phyloP scores from a whole-genome alignment of 148 eudicot species.

The Cornus florida region DNA sequence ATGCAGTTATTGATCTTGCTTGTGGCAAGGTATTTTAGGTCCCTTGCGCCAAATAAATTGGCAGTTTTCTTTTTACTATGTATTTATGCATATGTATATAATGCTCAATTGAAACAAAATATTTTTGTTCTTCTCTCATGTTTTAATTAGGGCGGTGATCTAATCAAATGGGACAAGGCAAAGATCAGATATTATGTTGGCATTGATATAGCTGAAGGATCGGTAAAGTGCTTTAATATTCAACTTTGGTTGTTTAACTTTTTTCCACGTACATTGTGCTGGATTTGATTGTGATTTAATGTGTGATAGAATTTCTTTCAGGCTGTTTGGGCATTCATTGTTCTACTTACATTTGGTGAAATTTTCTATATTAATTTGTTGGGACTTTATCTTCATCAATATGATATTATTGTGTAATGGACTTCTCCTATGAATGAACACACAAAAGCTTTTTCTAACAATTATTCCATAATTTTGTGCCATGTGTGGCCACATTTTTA shows the following conservation, averaged over 20 bases:
- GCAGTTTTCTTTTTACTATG: neutral
- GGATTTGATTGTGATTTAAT: neutral
- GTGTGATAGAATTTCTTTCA: neutral
- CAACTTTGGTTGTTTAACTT: neutral
- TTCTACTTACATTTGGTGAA: neutral
- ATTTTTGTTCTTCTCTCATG: constrained; percentile 1
- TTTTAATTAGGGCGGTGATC: constrained; percentile 80
- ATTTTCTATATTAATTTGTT: too few relatives aligned
- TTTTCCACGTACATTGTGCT: neutral
- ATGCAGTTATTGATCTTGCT: constrained; percentile 97
- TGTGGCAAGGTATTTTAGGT: constrained; percentile 81
- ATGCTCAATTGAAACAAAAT: neutral
- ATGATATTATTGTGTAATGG: too few relatives aligned
- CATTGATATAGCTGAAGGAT: constrained; percentile 94
- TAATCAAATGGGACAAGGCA: constrained; percentile 99
- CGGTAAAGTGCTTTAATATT: constrained; percentile 46
- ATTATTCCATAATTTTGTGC: too few relatives aligned
- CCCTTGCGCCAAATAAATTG: neutral
- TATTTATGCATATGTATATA: too few relatives aligned
- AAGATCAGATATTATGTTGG: constrained; percentile 94
- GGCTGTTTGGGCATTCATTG: neutral
- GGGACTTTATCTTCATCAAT: too few relatives aligned
- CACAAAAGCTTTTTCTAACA: too few relatives aligned
- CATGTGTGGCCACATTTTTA: too few relatives aligned
- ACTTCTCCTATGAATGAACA: too few relatives aligned